Base-by-base conservation (phyloP, 2,329 filamentous ascomycete species). In the Emmonsiellopsis sp. region DNA sequence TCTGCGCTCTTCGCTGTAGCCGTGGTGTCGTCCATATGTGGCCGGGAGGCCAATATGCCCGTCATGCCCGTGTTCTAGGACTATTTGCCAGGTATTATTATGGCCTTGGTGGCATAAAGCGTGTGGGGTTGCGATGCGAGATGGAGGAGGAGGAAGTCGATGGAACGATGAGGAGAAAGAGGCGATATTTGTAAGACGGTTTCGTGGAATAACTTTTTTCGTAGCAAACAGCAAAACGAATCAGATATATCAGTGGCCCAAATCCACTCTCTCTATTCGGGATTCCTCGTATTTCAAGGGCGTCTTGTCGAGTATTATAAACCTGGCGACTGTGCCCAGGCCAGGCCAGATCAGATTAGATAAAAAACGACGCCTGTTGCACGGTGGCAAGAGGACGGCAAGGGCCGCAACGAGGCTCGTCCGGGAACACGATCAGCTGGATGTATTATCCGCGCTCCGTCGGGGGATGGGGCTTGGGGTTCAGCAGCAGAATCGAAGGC, bases 11-110 rank as follows among this genome's bases (percentile, higher is more conserved):
- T 21, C 2, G 43, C 13, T n/a, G 34, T n/a, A 31, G 37, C 34
- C 21, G 37, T 45, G 3, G 42, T 43, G 13, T n/a, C 49, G 27
- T 51, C 49, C 32, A 42, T 34, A 42, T 21, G 39, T 14, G 39
- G 49, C 49, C 37, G 34, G n/a, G 39, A 69, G 46, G 66, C 67
- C 60, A 70, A 56, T 66, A 70, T 69, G 54, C 62, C 65, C 60
- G 63, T 53, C 57, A 48, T 48, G 27, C 5, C 33, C 6, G 13
- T 21, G 3, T 11, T 9, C 7, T 9, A 17, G 13, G 6, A 9
- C 14, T 37, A 37, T 27, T 11, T 37, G 17, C 27, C n/a, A 9
- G 4, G 5, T 5, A 14, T 47, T 33, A 32, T 34, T 5, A 49
- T 21, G 46, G 11, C 34, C 31, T 49, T 33, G 34, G 4, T 39